Base-by-base conservation (phyloP, 441 rosid genomes). In the Erodium trifolium region DNA sequence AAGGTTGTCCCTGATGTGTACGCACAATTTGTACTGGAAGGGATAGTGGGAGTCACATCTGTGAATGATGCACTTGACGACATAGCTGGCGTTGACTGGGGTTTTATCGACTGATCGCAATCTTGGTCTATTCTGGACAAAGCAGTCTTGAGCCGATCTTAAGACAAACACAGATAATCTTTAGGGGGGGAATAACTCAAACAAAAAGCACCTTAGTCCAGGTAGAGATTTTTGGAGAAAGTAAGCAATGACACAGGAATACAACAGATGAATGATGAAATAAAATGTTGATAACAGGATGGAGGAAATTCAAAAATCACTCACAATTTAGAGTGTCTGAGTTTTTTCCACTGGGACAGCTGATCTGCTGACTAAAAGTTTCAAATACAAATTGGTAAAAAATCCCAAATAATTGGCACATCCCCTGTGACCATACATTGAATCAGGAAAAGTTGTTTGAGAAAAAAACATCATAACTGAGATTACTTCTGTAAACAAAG, bases 61-160 rank as follows among this genome's bases (percentile, higher is more conserved):
- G 79, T 79, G 72, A 74, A 79, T 68, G 84, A 47, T 72, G 78
- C n/a, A 76, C 66, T 73, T 66, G 77, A 69, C 72, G 87, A 76
- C 68, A 83, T 53, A 18, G 87, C 79, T 51, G 92, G 82, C 19
- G 89, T 74, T 69, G 90, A 57, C 70, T 79, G 88, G 60, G 90
- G 86, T 75, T 88, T 95, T 71, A 88, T 85, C 98, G 96, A 90
- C 79, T 84, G 96, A 55, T 95, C 99, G 81, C 93, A 86, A 73
- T 92, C 98, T 79, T 92, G 99, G 65, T 92, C 75, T 78, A 92
- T 84, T 84, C 86, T 84, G 72, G 90, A 82, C 78, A 95, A 78
- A 71, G 92, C 86, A 57, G 71, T 74, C 89, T 85, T 92, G 87
- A 95, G 80, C 73, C 91, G 89, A 84, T 88, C 99, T 95, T 83